A percentile compares a stretch with the other conserved stretches of the same genome.
Conservation (phyloP, 2,329 filamentous ascomycete genomes). For the Diaporthe sp. region DNA sequence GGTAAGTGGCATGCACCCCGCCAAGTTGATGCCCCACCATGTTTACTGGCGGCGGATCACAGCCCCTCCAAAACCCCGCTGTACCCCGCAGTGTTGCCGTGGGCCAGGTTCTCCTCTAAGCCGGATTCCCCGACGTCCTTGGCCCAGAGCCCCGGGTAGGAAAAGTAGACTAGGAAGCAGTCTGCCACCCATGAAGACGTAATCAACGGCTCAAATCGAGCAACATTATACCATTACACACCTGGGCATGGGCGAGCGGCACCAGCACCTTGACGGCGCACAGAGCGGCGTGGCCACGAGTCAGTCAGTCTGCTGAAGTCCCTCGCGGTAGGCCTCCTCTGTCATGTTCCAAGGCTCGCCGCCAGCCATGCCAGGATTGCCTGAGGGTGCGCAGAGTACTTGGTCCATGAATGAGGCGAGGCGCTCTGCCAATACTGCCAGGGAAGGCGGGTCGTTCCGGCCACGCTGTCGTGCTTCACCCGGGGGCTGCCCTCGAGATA, state of each 20-base stretch:
- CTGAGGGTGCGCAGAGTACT: not conserved
- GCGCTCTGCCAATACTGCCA: not conserved
- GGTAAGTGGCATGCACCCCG: not conserved
- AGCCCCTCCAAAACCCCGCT: conserved; percentile 24
- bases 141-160: conserved; percentile 26
- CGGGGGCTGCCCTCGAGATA: not conserved
- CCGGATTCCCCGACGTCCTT: conserved; percentile 29
- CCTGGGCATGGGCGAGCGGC: not conserved
- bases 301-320: not conserved
- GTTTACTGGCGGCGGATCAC: conserved; percentile 1
- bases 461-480: conserved; percentile 8
- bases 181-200: not conserved
- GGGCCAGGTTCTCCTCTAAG: not conserved
- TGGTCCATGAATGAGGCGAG: not conserved
- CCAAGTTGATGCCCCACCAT: not conserved
- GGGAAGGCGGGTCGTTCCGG: conserved; percentile 23
- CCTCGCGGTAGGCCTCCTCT: not conserved
- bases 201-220: conserved; percentile 3
- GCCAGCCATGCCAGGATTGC: not conserved
- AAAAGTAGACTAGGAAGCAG: not conserved
- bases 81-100: conserved; percentile 15
- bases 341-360: conserved; percentile 3
- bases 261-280: not conserved
- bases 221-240: not conserved
- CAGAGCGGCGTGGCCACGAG: not conserved